These are phyloP conservation scores for Boletus insuetus DNA, from an alignment of 768 basidiomycete species.

Conservation along the genomic window DNA sequence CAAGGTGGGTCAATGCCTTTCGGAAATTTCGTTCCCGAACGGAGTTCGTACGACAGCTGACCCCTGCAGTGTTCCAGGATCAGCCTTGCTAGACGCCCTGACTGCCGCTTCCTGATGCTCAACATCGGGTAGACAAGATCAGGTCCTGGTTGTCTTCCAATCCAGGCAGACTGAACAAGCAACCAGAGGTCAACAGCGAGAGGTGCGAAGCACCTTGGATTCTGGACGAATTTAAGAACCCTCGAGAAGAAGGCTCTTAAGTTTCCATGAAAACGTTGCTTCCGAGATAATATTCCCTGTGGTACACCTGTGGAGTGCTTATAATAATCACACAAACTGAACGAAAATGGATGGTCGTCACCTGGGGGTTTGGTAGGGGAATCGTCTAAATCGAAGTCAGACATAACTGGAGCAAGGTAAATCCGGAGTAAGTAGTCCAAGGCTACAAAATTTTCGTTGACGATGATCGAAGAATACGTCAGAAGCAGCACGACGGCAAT, in stretches of 20 bases:
- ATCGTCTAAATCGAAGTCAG: not conserved
- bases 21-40: not conserved
- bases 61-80: not conserved
- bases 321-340: not conserved
- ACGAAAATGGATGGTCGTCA: not conserved
- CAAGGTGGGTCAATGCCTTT: not conserved
- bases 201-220: not conserved
- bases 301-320: not conserved
- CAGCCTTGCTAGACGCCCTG: conserved; percentile 1
- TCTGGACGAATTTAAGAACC: not conserved
- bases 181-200: not conserved
- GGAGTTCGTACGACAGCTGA: not conserved
- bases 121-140: conserved; percentile 2
- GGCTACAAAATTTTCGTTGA: no score
- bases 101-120: conserved; percentile 1
- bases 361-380: not conserved
- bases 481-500: no score
- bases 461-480: no score
- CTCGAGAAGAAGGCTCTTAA: not conserved
- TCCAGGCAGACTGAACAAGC: not conserved
- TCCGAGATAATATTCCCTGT: no score
- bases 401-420: no score
- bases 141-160: not conserved
- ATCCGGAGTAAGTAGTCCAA: no score
- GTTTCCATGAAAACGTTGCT: not conserved